Conservation (phyloP, 1,284 basidiomycete species). For the Ganoderma lucidum region DNA sequence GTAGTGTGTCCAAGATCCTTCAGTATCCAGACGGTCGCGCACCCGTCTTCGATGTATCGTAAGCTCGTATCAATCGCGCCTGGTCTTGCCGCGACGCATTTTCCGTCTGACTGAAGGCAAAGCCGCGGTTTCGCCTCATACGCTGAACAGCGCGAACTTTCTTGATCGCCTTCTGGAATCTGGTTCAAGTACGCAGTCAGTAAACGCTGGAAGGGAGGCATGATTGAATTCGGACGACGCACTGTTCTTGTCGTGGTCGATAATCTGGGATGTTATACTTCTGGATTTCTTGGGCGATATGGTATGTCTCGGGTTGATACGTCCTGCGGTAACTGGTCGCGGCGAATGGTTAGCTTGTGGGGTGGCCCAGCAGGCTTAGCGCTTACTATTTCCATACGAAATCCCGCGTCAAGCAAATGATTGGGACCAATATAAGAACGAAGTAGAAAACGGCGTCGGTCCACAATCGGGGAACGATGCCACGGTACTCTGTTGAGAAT, state of each 20-base stretch:
- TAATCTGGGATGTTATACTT: constrained; percentile 99
- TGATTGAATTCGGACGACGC: constrained; percentile 43
- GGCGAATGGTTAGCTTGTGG: constrained; percentile 13
- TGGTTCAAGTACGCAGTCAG: constrained; percentile 38
- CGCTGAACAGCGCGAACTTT: constrained; percentile 96
- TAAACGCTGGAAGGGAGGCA: not conserved
- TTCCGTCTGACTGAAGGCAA: constrained; percentile 97
- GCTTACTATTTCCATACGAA: constrained; percentile 95
- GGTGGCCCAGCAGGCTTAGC: constrained; percentile 12
- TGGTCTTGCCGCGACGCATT: constrained; percentile 85
- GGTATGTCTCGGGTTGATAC: constrained; percentile 91
- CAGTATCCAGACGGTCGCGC: constrained; percentile 78
- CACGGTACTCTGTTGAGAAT: constrained; percentile 91
- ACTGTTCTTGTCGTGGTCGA: constrained; percentile 96
- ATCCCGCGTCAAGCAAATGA: constrained; percentile 90
- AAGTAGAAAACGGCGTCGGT: constrained; percentile 91
- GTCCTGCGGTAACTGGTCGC: constrained; percentile 84
- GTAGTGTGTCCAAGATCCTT: constrained; percentile 15
- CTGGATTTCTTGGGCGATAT: constrained; percentile 96
- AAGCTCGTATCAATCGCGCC: constrained; percentile 85
- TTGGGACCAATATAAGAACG: constrained; percentile 86
- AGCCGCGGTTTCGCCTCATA: constrained; percentile 93
- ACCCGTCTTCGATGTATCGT: constrained; percentile 84
- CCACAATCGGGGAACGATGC: constrained; percentile 91
- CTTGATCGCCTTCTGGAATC: constrained; percentile 97